Percentiles rank a stretch among this genome's conserved stretches.
These are phyloP conservation scores for Lactifluus piperatus DNA, from an alignment of 768 basidiomycete species.

Conservation along the genomic window DNA sequence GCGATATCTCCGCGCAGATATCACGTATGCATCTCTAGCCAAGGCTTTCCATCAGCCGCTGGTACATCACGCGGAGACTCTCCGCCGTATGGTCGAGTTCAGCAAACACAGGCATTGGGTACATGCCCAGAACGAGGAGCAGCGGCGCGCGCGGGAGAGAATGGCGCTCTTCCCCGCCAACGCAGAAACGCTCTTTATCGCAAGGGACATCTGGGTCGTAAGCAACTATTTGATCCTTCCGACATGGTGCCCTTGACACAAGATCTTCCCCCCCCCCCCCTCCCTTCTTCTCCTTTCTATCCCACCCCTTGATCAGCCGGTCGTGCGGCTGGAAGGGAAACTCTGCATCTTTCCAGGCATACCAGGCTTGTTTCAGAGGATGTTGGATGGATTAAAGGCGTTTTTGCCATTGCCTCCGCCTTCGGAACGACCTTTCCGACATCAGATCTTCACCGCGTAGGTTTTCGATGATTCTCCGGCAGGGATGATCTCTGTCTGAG, in stretches of 20 bases:
- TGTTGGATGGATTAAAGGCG: conserved; percentile 63
- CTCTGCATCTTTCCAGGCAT: conserved; percentile 91
- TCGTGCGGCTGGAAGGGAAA: conserved; percentile 77
- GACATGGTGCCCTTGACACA: background rate
- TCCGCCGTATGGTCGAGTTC: conserved; percentile 60
- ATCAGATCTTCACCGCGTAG: conserved; percentile 79
- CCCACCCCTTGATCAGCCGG: conserved; percentile 44
- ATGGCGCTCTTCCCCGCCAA: conserved; percentile 87
- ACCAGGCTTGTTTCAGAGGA: conserved; percentile 72
- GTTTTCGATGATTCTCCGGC: conserved; percentile 14
- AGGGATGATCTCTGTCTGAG: conserved; percentile 5
- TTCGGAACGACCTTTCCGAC: conserved; percentile 61
- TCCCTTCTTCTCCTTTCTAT: background rate
- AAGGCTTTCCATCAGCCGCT: conserved; percentile 72
- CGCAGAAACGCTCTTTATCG: conserved; percentile 74
- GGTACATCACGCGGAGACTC: conserved; percentile 67
- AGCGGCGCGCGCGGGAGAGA: conserved; percentile 63
- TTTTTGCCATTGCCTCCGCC: conserved; percentile 75
- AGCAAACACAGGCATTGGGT: conserved; percentile 48
- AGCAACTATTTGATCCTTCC: conserved; percentile 22
- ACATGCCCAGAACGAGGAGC: conserved; percentile 59
- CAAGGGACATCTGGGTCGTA: conserved; percentile 80
- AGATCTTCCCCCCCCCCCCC: conserved; percentile 1
- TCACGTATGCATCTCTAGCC: conserved; percentile 83
- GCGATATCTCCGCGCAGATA: conserved; percentile 40